Percentiles rank a stretch among this genome's conserved stretches.
phyloP scores from a whole-genome alignment of 2,329 filamentous ascomycete genomes.

The Neopestalotiopsis sp. region DNA sequence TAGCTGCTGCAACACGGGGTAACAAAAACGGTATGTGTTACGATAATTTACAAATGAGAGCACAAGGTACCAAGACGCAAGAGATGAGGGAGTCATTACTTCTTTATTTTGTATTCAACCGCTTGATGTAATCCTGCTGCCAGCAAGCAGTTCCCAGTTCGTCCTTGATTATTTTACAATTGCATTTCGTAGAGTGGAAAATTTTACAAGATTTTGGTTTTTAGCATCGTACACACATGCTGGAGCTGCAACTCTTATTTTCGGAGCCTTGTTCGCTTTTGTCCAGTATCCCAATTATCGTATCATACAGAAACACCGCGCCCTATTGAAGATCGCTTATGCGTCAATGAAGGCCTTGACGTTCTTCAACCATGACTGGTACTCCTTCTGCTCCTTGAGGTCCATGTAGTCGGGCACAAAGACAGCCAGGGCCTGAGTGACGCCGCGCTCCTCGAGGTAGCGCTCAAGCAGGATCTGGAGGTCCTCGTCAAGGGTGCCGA shows the following conservation, averaged over 20 bases:
- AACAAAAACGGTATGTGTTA: too few relatives aligned
- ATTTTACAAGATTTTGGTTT: conserved; percentile 8
- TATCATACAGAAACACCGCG: background rate
- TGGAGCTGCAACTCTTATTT: background rate
- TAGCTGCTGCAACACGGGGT: too few relatives aligned
- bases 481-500: conserved; percentile 94
- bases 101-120: conserved; percentile 2
- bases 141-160: background rate
- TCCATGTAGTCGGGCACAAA: conserved; percentile 98
- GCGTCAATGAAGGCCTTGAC: conserved; percentile 86
- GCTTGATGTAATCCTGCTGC: background rate
- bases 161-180: conserved; percentile 11
- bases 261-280: background rate
- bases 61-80: too few relatives aligned
- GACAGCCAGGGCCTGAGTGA: conserved; percentile 83
- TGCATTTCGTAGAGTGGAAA: conserved; percentile 13
- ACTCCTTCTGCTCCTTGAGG: conserved; percentile 98
- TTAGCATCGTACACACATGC: conserved; percentile 1
- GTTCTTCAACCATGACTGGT: conserved; percentile 85
- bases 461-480: conserved; percentile 90
- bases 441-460: conserved; percentile 92
- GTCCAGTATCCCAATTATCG: background rate
- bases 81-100: conserved; percentile 25
- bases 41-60: too few relatives aligned
- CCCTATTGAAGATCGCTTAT: conserved; percentile 41